Evolutionary conservation across 2,329 filamentous ascomycete genomes (phyloP), one percentile per base, ranked within the genome.

Genomic region (Lomentospora prolificans): DNA sequence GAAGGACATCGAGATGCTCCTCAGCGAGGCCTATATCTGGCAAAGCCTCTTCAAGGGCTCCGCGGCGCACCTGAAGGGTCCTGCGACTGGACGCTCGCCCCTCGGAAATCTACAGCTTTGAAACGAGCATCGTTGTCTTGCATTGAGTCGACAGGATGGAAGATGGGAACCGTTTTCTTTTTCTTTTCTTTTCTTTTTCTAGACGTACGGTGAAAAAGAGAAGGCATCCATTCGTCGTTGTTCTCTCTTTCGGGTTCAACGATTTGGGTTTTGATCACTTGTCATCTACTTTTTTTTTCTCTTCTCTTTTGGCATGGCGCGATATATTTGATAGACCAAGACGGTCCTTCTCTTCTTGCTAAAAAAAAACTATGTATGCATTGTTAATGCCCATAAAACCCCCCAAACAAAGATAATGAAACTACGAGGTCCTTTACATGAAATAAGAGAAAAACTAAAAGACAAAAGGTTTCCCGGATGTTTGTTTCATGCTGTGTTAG

Each of bases 1-100:
- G 68, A 97, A 97, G 74, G 94, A 99, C 66, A 95, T 99, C 64
- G 94, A 97, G 69, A 79, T 99, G 57, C 76, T 99, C 55, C 77
- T 99, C 46, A 96, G 90, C 66, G 94, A 99, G 73, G 94, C 94
- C 3, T 99, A 94, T 65, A 96, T 99, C 61, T 99, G 94, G 95
- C 91, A 99, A 74, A 96, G 89, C 66, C 75, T 99, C 48, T 99
- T 96, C 73, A 90, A 95, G 65, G 92, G 92, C 52, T 96, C 90
- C 8, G 86, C 90, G 55, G 95, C 94, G 36, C 94, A 99, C 74
- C 75, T 99, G 58, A 80, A 83, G 61, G 80, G 81, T 10, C 75
- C 41, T 1, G 67, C 69, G 4, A 56, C 46, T 17, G 72, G 65
- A 52, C 67, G 73, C 58, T 67, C 63, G 25, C 70, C 71, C 22